phyloP scores from a whole-genome alignment of 768 basidiomycete genomes.

The Dentipellis sp. region DNA sequence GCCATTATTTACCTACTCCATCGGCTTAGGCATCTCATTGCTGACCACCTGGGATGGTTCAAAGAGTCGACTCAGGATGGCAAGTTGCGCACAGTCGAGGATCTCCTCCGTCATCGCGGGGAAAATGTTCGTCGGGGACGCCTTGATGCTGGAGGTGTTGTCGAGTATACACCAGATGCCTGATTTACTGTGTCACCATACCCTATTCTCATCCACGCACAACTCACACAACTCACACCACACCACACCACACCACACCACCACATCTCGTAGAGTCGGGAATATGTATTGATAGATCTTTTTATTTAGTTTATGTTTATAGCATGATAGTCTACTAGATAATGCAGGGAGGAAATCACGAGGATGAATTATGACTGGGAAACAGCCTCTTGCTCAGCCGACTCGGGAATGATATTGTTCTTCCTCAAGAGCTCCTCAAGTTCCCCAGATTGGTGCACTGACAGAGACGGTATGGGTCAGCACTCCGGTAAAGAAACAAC shows the following conservation, averaged over 20 bases:
- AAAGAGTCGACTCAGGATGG: constrained; percentile 70
- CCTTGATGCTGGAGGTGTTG: constrained; percentile 39
- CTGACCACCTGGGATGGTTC: constrained; percentile 91
- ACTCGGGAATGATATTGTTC: constrained; percentile 56
- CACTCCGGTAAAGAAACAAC: background rate
- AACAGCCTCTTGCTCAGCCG: constrained; percentile 15
- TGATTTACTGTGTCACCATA: background rate
- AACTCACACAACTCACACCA: background rate
- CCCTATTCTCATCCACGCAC: background rate
- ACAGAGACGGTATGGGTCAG: background rate
- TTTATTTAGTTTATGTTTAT: background rate
- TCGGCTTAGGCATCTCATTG: constrained; percentile 62
- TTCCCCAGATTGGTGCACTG: constrained; percentile 97
- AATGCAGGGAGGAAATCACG: background rate
- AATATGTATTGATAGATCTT: background rate
- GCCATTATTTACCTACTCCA: too few relatives aligned
- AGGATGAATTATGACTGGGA: constrained; percentile 8
- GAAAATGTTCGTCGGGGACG: constrained; percentile 48
- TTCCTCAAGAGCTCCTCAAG: constrained; percentile 74
- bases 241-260: too few relatives aligned
- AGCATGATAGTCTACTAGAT: background rate
- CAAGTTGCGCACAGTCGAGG: constrained; percentile 72
- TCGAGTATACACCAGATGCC: constrained; percentile 34
- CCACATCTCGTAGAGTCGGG: background rate
- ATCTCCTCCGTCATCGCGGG: constrained; percentile 68